A percentile compares a stretch with the other conserved stretches of the same genome.
Conservation (phyloP, 1,284 basidiomycete species). For the Cutaneotrichosporon sp. region DNA sequence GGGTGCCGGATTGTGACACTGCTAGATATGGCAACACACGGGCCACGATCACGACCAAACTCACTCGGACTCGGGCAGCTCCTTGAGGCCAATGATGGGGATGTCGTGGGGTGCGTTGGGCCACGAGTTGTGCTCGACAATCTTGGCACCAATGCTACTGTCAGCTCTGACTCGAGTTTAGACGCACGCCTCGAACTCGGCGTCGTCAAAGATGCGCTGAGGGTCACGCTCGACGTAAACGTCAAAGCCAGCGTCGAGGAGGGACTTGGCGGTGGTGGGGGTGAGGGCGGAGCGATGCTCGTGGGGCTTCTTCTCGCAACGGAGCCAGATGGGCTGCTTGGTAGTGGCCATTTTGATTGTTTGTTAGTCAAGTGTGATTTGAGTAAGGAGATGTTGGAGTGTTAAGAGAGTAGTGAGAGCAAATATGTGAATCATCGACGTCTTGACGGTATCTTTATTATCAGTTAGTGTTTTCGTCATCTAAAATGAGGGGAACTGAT, state of each 20-base stretch:
- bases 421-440: too few species aligned
- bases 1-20: neutral
- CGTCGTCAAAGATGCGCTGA: constrained; percentile 92
- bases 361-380: constrained; percentile 13
- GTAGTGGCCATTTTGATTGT: constrained; percentile 44
- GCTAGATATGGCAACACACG: neutral
- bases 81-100: constrained; percentile 95
- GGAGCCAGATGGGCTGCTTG: constrained; percentile 68
- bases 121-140: constrained; percentile 90
- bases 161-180: neutral
- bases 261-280: constrained; percentile 82
- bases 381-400: neutral
- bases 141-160: constrained; percentile 77
- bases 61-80: constrained; percentile 73
- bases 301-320: constrained; percentile 92
- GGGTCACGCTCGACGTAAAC: constrained; percentile 91
- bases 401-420: too few species aligned
- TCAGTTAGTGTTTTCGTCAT: constrained; percentile 3
- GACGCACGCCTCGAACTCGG: constrained; percentile 86
- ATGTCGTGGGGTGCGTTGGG: constrained; percentile 66
- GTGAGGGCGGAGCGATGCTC: constrained; percentile 93
- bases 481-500: constrained; percentile 8
- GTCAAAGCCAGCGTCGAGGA: constrained; percentile 88
- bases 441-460: too few species aligned
- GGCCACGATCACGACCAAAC: constrained; percentile 18